A percentile compares a stretch with the other conserved stretches of the same genome.
These are phyloP conservation scores for Fusarium sp. DNA, from an alignment of 2,329 filamentous ascomycete species.

Conservation along the genomic window DNA sequence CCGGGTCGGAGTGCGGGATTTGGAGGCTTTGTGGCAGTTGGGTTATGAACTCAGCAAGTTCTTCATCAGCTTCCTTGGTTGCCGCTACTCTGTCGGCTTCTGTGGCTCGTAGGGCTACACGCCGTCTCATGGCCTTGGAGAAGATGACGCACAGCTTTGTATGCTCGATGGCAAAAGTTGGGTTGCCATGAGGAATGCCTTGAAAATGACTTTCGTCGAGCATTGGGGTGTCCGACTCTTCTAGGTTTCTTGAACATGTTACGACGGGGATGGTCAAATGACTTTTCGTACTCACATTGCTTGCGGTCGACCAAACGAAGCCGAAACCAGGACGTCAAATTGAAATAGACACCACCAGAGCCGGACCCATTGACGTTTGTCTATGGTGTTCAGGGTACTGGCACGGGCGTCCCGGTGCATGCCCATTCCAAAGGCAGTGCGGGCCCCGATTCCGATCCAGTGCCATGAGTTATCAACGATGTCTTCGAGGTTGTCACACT, in stretches of 20 bases:
- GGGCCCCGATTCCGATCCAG: slow-evolving; percentile 61
- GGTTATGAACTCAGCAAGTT: slow-evolving; percentile 43
- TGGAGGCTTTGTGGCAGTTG: slow-evolving; percentile 42
- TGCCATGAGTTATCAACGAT: slow-evolving; percentile 60
- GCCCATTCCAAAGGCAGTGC: slow-evolving; percentile 62
- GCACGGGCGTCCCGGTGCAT: slow-evolving; percentile 54
- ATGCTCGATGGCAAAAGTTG: slow-evolving; percentile 56
- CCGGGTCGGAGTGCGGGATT: slow-evolving; percentile 28
- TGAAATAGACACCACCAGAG: slow-evolving; percentile 54
- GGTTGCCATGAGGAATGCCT: slow-evolving; percentile 49
- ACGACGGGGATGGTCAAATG: background rate
- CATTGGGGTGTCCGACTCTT: slow-evolving; percentile 59
- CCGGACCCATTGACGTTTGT: slow-evolving; percentile 49
- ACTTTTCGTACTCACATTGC: slow-evolving; percentile 49
- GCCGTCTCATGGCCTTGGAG: slow-evolving; percentile 46
- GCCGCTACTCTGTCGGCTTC: slow-evolving; percentile 38
- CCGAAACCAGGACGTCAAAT: slow-evolving; percentile 48
- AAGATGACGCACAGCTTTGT: slow-evolving; percentile 60
- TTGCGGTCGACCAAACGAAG: slow-evolving; percentile 59
- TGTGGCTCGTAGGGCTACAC: slow-evolving; percentile 38
- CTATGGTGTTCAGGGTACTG: slow-evolving; percentile 41
- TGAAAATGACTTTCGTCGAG: slow-evolving; percentile 56
- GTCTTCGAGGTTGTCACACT: slow-evolving; percentile 63
- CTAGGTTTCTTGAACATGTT: slow-evolving; percentile 48
- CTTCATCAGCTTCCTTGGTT: slow-evolving; percentile 43